A percentile compares a stretch with the other conserved stretches of the same genome.
Conservation (phyloP, 495 filamentous ascomycete genomes). For the Amniculicola lignicola region DNA sequence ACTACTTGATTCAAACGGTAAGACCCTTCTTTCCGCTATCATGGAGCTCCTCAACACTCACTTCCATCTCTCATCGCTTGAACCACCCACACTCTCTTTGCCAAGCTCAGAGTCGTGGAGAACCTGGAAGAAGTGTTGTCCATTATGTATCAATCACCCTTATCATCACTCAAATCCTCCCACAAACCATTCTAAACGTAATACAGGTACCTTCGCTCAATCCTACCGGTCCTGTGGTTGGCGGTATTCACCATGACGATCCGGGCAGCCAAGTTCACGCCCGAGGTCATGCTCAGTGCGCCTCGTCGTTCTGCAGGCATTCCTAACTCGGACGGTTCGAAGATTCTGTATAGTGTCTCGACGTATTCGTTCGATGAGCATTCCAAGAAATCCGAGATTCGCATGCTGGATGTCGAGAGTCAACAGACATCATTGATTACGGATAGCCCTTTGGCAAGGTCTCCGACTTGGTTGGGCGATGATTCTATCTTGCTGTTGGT, state of each 20-base stretch:
- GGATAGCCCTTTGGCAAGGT: slow-evolving; percentile 60
- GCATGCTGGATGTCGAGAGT: slow-evolving; percentile 66
- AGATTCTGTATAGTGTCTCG: slow-evolving; percentile 68
- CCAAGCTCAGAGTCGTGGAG: too few species aligned
- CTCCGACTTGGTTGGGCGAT: slow-evolving; percentile 73
- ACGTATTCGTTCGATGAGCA: slow-evolving; percentile 83
- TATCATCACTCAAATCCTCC: too few species aligned
- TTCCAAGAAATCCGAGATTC: slow-evolving; percentile 69
- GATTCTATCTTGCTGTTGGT: slow-evolving; percentile 63
- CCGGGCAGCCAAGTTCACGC: slow-evolving; percentile 42
- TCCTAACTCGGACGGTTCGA: slow-evolving; percentile 68
- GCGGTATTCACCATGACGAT: slow-evolving; percentile 39
- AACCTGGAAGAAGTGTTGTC: too few species aligned
- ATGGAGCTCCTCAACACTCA: too few species aligned
- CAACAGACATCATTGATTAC: slow-evolving; percentile 66
- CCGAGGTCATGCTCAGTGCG: slow-evolving; percentile 71
- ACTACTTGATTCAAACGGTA: too few species aligned
- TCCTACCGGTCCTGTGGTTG: too few species aligned
- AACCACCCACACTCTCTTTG: too few species aligned
- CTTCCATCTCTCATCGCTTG: too few species aligned
- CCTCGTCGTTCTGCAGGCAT: slow-evolving; percentile 73
- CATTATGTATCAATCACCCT: too few species aligned
- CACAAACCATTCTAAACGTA: too few species aligned
- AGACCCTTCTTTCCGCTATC: too few species aligned
- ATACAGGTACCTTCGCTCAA: too few species aligned